These are phyloP conservation scores for Alliaria petiolata DNA, from an alignment of 345 rosid species.

Conservation along the genomic window DNA sequence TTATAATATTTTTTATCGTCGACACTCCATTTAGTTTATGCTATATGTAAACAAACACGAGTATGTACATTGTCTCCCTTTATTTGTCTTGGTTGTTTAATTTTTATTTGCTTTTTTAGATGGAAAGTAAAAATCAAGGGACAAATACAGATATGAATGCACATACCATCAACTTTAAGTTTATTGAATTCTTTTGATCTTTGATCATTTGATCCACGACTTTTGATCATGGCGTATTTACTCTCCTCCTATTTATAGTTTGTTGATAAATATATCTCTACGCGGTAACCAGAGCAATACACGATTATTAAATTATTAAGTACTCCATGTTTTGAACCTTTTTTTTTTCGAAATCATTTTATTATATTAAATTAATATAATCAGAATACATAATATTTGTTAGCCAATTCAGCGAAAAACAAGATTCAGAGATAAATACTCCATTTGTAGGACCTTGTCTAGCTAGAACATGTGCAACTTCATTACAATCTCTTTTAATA, in stretches of 20 bases:
- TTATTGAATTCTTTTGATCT: background rate
- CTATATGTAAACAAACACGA: background rate
- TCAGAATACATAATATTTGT: no score
- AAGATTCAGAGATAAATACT: no score
- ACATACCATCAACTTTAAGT: background rate
- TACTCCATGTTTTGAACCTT: no score
- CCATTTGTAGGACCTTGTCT: no score
- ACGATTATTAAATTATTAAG: background rate
- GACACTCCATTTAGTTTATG: background rate
- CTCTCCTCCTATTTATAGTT: background rate
- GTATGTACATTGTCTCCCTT: background rate
- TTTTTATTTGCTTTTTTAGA: background rate
- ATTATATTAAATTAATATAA: no score
- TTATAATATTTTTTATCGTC: background rate
- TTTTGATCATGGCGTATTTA: background rate
- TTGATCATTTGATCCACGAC: background rate
- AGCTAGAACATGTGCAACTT: no score
- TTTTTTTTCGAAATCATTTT: no score
- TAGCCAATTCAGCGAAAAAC: no score
- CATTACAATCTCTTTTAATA: no score
- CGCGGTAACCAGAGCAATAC: background rate
- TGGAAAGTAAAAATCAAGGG: background rate
- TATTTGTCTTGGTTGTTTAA: background rate
- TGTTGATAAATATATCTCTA: background rate
- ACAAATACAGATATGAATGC: background rate